Base-by-base conservation (phyloP, 106 monocot species). In the Dioscorea zingiberensis region DNA sequence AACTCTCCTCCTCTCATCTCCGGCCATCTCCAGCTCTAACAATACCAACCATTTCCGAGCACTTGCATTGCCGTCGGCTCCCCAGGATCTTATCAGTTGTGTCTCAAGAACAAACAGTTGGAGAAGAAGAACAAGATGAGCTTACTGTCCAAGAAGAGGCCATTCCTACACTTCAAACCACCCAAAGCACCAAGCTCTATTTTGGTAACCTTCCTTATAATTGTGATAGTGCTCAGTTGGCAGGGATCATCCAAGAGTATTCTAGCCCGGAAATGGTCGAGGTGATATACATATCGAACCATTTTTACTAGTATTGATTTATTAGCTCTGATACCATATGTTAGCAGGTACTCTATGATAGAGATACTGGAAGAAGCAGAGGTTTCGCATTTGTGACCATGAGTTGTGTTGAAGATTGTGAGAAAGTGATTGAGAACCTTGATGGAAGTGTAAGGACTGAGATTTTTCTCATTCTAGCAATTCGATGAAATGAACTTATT, bases 301-400 rank as follows among this genome's bases (percentile, higher is more conserved):
- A 21, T 13, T 7, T 7, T 22, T 6, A 60, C 17, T 25, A n/a
- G n/a, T n/a, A n/a, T n/a, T n/a, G n/a, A n/a, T n/a, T n/a, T n/a
- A n/a, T n/a, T n/a, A n/a, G n/a, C n/a, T n/a, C n/a, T n/a, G n/a
- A n/a, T n/a, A n/a, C n/a, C n/a, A n/a, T n/a, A n/a, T n/a, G n/a
- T n/a, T n/a, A n/a, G 30, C 84, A 95, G 95, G 91, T 95, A 11
- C 78, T 95, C 0, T 95, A 91, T 32, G 88, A 95, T 63, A 82
- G 83, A 58, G 77, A 78, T 25, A 78, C 95, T 0, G 95, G 95
- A 45, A 82, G 87, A 64, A 95, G 95, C 67, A 80, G 95, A 79
- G 95, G 95, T 3, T 95, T 95, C 64, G 94, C 91, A 1, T 95
- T 95, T 65, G 95, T 83, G 0, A 95, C 87, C 24, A 95, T 95